Evolutionary conservation across 495 filamentous ascomycete genomes (phyloP), one percentile per base, ranked within the genome.

Genomic region (Zalerion maritima): DNA sequence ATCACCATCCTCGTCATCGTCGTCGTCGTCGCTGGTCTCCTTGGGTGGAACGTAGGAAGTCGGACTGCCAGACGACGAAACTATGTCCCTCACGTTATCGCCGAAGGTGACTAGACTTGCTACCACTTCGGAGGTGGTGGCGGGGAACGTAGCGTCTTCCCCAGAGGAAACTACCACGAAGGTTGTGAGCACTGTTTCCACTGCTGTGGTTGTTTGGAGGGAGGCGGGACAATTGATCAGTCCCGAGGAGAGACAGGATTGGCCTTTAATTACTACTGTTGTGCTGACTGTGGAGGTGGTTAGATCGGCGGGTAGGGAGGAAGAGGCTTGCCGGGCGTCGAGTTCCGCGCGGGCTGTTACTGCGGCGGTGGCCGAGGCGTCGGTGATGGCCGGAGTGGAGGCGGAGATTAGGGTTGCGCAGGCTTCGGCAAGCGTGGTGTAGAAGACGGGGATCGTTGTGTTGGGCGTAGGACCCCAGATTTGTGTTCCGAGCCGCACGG

Each of bases 381-480:
- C n/a, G 24, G 41, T 41, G 3, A 33, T 50, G 12, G 42, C 26
- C 2, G 42, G 38, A 8, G 46, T 40, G 5, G 36, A 35, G 18
- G 27, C 24, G 14, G 25, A 13, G 20, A 23, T 41, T 10, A 26
- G 49, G 9, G 37, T 29, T 11, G 58, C 62, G 41, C 67, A 73
- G 2, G 45, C 38, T 25, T 54, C 50, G 14, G 57, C 52, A 10
- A 71, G 35, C 1, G 58, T 67, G 2, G 65, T 71, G 43, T 64
- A 65, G 36, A 55, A 73, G 31, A 73, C 46, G 0, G 65, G 60
- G 12, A 58, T 53, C 4, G 54, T 54, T 0, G 58, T 63, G 18
- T 49, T 45, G 4, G 60, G 49, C 6, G 45, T 31, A 2, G 62
- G 65, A 4, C 67, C 67, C 64, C 65, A 73, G 5, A 54, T 58